Evolutionary conservation across 2,329 filamentous ascomycete species (phyloP).

Genomic region (Pseudocercospora ulei): DNA sequence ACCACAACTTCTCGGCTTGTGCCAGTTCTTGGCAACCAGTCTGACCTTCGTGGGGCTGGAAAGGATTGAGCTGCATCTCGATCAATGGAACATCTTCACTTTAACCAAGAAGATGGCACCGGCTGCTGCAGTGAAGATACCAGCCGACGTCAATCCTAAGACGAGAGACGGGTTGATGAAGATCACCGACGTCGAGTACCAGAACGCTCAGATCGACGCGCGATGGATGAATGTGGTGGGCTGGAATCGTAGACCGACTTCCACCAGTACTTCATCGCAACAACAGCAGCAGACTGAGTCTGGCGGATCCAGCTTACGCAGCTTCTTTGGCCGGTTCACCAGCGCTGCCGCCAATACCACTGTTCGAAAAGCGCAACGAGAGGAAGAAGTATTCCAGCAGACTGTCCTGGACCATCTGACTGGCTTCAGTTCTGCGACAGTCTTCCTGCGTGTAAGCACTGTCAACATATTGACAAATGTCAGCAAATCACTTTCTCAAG

Average conservation of each 20-base stretch:
- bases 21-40: constrained; percentile 88
- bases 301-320: constrained; percentile 45
- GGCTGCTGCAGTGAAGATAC: constrained; percentile 60
- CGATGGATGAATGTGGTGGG: constrained; percentile 78
- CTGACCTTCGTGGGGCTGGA: constrained; percentile 89
- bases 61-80: constrained; percentile 79
- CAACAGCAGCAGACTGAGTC: constrained; percentile 43
- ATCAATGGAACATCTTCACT: constrained; percentile 70
- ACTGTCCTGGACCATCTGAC: constrained; percentile 62
- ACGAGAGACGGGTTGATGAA: constrained; percentile 87
- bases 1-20: constrained; percentile 73
- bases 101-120: constrained; percentile 80
- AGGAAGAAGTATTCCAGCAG: constrained; percentile 55
- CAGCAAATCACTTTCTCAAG: constrained; percentile 60
- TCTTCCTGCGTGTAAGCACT: constrained; percentile 81
- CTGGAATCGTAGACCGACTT: constrained; percentile 52
- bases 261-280: constrained; percentile 15
- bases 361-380: constrained; percentile 48
- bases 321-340: constrained; percentile 65
- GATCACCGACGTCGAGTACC: constrained; percentile 66
- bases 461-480: constrained; percentile 72
- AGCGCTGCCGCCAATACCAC: constrained; percentile 40
- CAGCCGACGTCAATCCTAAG: constrained; percentile 66
- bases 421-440: constrained; percentile 60
- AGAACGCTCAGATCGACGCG: constrained; percentile 86